Conservation (phyloP, 169 alveolate genomes). For the Plasmodium knowlesi region DNA sequence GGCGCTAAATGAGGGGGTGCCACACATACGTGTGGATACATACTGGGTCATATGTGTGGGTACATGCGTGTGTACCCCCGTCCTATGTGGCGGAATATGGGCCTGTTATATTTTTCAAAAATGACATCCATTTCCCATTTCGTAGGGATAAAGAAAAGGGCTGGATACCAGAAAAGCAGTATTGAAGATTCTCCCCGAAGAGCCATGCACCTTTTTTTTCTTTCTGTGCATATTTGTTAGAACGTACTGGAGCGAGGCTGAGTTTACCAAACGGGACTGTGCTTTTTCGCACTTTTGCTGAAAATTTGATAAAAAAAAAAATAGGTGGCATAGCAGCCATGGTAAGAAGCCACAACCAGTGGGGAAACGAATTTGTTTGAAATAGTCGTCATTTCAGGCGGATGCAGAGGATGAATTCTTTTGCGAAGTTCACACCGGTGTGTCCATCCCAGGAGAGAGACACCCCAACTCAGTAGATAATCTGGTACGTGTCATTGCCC, state of each 20-base stretch:
- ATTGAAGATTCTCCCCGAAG: conserved; percentile 1
- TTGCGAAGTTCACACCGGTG: not conserved
- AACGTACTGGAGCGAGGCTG: not conserved
- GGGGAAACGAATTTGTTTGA: not conserved
- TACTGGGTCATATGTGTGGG: no score
- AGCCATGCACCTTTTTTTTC: not conserved
- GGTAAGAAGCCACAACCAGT: not conserved
- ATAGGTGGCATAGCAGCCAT: not conserved
- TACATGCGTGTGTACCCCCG: no score
- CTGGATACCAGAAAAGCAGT: conserved; percentile 49
- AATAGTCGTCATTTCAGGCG: not conserved
- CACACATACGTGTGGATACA: not conserved
- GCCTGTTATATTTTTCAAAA: not conserved
- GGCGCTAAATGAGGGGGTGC: not conserved
- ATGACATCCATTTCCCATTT: not conserved
- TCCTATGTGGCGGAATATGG: not conserved
- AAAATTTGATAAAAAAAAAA: not conserved
- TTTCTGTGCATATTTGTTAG: not conserved
- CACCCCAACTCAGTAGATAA: conserved; percentile 18
- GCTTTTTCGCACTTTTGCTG: not conserved
- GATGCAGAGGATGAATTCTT: not conserved
- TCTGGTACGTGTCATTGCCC: conserved; percentile 36
- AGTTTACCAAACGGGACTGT: not conserved
- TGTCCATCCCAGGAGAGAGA: not conserved
- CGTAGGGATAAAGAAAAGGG: conserved; percentile 57